phyloP scores from a whole-genome alignment of 164 flowering plant genomes.

The Stephania japonica region DNA sequence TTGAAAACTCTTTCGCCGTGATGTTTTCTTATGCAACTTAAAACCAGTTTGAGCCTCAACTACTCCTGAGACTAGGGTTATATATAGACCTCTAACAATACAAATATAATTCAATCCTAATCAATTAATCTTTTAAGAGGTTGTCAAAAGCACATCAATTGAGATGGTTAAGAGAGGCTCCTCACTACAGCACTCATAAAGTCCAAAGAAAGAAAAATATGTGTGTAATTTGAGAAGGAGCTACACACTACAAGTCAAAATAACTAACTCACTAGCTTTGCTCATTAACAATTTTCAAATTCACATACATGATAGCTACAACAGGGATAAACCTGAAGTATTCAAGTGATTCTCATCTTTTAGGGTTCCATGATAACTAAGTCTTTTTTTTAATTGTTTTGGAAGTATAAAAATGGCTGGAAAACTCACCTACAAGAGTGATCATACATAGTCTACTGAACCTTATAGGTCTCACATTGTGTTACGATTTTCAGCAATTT shows the following conservation, averaged over 20 bases:
- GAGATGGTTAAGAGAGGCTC: too few species aligned
- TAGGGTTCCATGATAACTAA: neutral
- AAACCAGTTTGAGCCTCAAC: too few species aligned
- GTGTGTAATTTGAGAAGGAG: too few species aligned
- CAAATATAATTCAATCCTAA: too few species aligned
- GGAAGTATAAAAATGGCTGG: neutral
- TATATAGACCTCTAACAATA: too few species aligned
- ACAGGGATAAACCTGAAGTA: neutral
- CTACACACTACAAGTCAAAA: neutral
- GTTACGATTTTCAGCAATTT: neutral
- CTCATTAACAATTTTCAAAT: neutral
- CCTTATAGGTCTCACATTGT: neutral
- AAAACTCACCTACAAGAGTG: neutral
- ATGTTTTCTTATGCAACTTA: too few species aligned
- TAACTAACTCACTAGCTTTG: neutral
- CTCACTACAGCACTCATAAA: too few species aligned
- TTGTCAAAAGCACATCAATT: too few species aligned
- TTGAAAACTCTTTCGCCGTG: too few species aligned
- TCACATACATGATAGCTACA: neutral
- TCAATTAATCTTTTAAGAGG: too few species aligned
- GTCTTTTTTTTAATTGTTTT: neutral
- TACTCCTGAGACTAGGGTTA: too few species aligned
- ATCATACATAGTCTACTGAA: neutral
- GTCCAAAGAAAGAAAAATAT: too few species aligned
- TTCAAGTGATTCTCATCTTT: neutral